A percentile compares a stretch with the other conserved stretches of the same genome.
Evolutionary conservation across 2,329 filamentous ascomycete species (phyloP).

Genomic region (Penicillium sp.): DNA sequence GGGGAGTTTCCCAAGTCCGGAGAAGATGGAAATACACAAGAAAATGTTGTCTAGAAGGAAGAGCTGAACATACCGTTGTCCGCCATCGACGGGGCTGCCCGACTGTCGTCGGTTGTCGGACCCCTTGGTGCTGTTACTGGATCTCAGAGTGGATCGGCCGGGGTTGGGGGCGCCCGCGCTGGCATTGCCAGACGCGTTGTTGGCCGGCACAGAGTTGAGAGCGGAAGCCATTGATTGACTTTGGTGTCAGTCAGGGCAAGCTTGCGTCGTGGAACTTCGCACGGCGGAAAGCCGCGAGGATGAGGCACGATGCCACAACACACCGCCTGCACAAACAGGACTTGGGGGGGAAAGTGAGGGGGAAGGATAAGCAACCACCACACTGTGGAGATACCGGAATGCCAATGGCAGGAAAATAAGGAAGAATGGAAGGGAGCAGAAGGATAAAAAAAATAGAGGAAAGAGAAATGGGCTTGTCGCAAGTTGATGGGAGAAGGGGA

Average conservation of each 20-base stretch:
- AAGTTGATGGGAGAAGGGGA: constrained; percentile 3
- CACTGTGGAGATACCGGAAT: constrained; percentile 6
- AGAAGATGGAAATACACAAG: not conserved
- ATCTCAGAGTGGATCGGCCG: constrained; percentile 50
- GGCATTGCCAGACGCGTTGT: constrained; percentile 40
- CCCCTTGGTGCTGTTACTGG: constrained; percentile 51
- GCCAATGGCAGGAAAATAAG: constrained; percentile 10
- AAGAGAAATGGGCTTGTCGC: constrained; percentile 7
- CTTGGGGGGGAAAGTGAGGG: constrained; percentile 11
- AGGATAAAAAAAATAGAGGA: constrained; percentile 11
- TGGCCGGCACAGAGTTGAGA: constrained; percentile 39
- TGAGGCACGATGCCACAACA: constrained; percentile 36
- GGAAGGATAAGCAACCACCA: constrained; percentile 14
- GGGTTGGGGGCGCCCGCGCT: constrained; percentile 41
- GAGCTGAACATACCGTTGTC: constrained; percentile 52
- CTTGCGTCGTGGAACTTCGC: constrained; percentile 38
- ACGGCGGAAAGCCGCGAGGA: constrained; percentile 38
- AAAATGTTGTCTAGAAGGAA: not conserved
- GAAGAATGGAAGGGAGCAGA: constrained; percentile 2
- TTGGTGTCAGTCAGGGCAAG: constrained; percentile 30
- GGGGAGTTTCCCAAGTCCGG: not conserved
- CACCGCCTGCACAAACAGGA: constrained; percentile 41
- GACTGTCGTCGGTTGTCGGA: constrained; percentile 58
- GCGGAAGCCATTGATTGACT: constrained; percentile 45
- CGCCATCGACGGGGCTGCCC: constrained; percentile 55